Evolutionary conservation across 139 green algal genomes (phyloP).

Genomic region (Chlorella sp.): DNA sequence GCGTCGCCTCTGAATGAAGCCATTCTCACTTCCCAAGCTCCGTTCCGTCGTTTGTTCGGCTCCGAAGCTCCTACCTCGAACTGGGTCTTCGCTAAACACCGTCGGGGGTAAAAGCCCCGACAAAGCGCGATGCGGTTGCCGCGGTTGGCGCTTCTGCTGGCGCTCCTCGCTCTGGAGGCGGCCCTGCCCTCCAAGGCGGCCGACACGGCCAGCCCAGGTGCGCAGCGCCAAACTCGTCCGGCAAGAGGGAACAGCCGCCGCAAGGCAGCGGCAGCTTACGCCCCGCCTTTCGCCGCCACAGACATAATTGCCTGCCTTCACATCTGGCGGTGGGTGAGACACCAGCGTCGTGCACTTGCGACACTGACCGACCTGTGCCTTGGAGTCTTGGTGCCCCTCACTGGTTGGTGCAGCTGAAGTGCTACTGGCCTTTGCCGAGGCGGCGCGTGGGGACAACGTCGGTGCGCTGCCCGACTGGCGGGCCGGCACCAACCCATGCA

Average conservation of each 20-base stretch:
- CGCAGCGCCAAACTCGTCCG: neutral
- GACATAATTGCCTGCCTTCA: too few species aligned
- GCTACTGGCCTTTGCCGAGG: conserved; percentile 1
- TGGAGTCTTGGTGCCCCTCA: too few species aligned
- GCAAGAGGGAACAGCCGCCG: neutral
- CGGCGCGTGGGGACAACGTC: neutral
- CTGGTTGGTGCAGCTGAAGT: neutral
- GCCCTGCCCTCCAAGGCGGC: neutral
- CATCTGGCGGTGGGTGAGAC: too few species aligned
- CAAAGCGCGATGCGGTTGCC: neutral
- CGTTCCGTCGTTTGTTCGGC: too few species aligned
- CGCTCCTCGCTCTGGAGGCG: neutral
- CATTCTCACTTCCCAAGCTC: too few species aligned
- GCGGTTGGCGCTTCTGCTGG: neutral
- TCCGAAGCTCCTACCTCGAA: neutral
- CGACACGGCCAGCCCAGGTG: neutral
- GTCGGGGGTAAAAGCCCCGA: neutral
- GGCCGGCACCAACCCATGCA: neutral
- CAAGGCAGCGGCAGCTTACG: neutral
- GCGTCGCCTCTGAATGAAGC: too few species aligned
- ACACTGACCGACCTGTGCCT: too few species aligned
- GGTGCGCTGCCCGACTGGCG: conserved; percentile 4
- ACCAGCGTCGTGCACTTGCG: too few species aligned
- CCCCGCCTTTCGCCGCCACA: too few species aligned
- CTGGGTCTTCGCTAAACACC: neutral